Conservation (phyloP, 2,329 filamentous ascomycete genomes). For the Bimuria novae-zelandiae region DNA sequence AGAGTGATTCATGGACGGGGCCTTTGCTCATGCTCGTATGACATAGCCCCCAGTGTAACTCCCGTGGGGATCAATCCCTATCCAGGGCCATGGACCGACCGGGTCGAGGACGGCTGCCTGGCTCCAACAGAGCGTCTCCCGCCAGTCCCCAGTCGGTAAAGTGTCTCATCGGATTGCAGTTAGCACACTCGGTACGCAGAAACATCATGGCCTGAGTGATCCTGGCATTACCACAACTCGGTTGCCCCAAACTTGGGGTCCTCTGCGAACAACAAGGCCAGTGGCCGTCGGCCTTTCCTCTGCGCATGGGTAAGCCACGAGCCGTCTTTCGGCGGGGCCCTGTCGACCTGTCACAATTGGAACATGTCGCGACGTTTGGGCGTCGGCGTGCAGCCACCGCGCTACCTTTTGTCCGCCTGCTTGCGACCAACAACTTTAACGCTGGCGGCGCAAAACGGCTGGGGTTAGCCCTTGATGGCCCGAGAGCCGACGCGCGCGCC, state of each 20-base stretch:
- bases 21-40: conserved; percentile 43
- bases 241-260: conserved; percentile 28
- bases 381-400: conserved; percentile 31
- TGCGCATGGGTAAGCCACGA: background rate
- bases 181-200: conserved; percentile 7
- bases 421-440: conserved; percentile 6
- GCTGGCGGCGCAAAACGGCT: conserved; percentile 32
- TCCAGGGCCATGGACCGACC: conserved; percentile 35
- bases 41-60: conserved; percentile 48
- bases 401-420: conserved; percentile 17
- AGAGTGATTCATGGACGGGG: conserved; percentile 39
- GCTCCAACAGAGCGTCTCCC: conserved; percentile 22
- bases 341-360: conserved; percentile 14
- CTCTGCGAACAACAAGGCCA: conserved; percentile 17
- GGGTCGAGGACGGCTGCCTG: conserved; percentile 23
- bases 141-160: conserved; percentile 19
- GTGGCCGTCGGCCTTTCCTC: conserved; percentile 18
- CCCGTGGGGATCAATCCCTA: conserved; percentile 40
- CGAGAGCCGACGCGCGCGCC: conserved; percentile 1
- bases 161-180: conserved; percentile 16
- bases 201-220: conserved; percentile 14
- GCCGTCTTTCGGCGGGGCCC: conserved; percentile 19
- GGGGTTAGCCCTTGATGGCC: conserved; percentile 21
- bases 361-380: conserved; percentile 32
- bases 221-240: conserved; percentile 8